phyloP scores from a whole-genome alignment of 148 eudicot genomes.

The Vaccinium corymbosum region DNA sequence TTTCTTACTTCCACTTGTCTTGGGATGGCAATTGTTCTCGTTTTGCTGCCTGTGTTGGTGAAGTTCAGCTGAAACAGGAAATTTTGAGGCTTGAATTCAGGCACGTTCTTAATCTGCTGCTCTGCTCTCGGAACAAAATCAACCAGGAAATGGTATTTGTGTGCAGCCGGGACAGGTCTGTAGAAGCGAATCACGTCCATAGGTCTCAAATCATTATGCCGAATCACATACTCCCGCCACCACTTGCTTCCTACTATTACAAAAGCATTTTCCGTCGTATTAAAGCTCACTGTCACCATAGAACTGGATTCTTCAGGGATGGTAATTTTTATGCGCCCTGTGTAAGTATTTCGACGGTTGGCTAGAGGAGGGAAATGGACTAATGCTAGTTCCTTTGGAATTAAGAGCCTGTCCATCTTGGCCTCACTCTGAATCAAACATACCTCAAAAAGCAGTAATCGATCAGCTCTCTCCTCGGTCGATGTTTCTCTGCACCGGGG shows the following conservation, averaged over 20 bases:
- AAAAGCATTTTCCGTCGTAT: background rate
- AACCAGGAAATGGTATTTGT: background rate
- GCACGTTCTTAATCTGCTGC: background rate
- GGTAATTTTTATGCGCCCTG: background rate
- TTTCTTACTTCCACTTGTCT: background rate
- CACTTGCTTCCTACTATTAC: background rate
- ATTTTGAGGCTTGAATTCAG: background rate
- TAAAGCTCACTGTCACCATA: background rate
- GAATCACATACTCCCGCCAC: background rate
- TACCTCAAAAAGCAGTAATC: background rate
- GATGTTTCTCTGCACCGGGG: background rate
- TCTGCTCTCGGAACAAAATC: background rate
- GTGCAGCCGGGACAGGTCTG: background rate
- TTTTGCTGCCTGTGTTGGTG: background rate
- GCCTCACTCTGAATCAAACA: background rate
- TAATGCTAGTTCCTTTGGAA: background rate
- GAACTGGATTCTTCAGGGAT: background rate
- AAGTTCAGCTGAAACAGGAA: background rate
- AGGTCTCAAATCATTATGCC: background rate
- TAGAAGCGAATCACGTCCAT: background rate
- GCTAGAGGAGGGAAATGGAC: background rate
- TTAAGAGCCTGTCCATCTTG: background rate
- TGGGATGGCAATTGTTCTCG: background rate
- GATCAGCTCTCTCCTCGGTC: background rate
- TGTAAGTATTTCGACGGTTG: background rate